Evolutionary conservation across 495 filamentous ascomycete species (phyloP).

Genomic region (Aspergillus asperescens): DNA sequence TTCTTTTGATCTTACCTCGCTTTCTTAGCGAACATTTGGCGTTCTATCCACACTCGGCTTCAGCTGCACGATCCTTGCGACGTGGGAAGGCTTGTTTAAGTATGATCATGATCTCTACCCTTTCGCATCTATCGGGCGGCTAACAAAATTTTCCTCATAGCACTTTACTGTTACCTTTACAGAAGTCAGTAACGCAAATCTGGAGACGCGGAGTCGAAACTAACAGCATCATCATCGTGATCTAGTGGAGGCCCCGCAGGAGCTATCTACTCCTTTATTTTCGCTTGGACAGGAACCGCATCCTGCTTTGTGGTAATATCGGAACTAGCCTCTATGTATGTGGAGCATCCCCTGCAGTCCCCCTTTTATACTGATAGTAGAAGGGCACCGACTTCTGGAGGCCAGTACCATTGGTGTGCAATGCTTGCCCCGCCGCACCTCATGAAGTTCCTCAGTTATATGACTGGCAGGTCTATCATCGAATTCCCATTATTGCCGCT

Average conservation of each 20-base stretch:
- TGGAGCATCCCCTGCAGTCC: too few relatives aligned
- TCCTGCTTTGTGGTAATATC: slow-evolving; percentile 30
- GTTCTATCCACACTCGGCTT: slow-evolving; percentile 49
- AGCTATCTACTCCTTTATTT: slow-evolving; percentile 48
- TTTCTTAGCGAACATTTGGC: slow-evolving; percentile 43
- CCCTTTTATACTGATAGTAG: background rate
- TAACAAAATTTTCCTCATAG: background rate
- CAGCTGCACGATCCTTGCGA: slow-evolving; percentile 45
- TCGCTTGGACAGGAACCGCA: slow-evolving; percentile 40
- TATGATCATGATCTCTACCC: slow-evolving; percentile 18
- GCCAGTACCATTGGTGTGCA: slow-evolving; percentile 52
- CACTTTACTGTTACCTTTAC: background rate
- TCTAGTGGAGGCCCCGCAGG: slow-evolving; percentile 47
- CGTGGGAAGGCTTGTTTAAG: slow-evolving; percentile 45
- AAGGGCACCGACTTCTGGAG: slow-evolving; percentile 46
- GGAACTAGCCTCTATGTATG: slow-evolving; percentile 42
- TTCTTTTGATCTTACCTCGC: background rate
- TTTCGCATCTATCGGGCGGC: background rate
- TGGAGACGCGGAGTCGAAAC: too few relatives aligned
- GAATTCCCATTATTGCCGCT: background rate
- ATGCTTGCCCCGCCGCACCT: slow-evolving; percentile 40
- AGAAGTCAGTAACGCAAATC: too few relatives aligned
- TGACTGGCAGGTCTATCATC: slow-evolving; percentile 31
- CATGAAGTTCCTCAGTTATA: slow-evolving; percentile 43
- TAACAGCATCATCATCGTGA: background rate